Percentiles rank a stretch among this genome's conserved stretches.
These are phyloP conservation scores for Arthroderma sp. DNA, from an alignment of 2,329 filamentous ascomycete genomes.

Conservation along the genomic window DNA sequence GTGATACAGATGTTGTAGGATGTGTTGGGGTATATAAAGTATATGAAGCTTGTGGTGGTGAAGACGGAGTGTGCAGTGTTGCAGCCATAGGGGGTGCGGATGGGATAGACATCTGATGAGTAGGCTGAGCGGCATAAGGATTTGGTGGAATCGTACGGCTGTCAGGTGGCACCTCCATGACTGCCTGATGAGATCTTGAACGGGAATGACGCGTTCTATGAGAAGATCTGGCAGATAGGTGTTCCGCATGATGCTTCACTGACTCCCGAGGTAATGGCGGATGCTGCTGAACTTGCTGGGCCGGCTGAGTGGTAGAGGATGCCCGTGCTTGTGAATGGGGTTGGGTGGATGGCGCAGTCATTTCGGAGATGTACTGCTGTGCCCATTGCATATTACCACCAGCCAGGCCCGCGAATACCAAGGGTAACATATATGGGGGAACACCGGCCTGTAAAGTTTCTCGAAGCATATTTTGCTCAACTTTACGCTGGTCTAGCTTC, in stretches of 20 bases:
- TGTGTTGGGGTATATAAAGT: background rate
- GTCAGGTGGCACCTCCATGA: background rate
- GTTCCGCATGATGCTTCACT: background rate
- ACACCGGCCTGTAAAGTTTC: slow-evolving; percentile 57
- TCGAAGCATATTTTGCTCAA: slow-evolving; percentile 59
- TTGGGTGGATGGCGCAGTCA: slow-evolving; percentile 15
- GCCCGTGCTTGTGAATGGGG: background rate
- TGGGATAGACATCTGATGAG: background rate
- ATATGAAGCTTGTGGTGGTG: slow-evolving; percentile 10
- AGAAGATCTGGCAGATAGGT: background rate
- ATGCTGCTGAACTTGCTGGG: too few species aligned
- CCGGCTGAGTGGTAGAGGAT: too few species aligned
- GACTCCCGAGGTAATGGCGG: too few species aligned
- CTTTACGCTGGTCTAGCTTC: slow-evolving; percentile 56
- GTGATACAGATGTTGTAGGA: too few species aligned
- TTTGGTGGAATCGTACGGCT: slow-evolving; percentile 1
- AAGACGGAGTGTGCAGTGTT: slow-evolving; percentile 7
- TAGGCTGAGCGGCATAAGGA: background rate
- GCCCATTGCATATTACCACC: slow-evolving; percentile 54
- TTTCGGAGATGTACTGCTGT: slow-evolving; percentile 48
- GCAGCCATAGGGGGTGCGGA: slow-evolving; percentile 5
- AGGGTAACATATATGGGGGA: slow-evolving; percentile 59
- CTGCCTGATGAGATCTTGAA: background rate
- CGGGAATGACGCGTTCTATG: background rate
- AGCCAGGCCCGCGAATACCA: slow-evolving; percentile 61